These are phyloP conservation scores for Ophiostoma sp. DNA, from an alignment of 2,329 filamentous ascomycete species.

Conservation along the genomic window DNA sequence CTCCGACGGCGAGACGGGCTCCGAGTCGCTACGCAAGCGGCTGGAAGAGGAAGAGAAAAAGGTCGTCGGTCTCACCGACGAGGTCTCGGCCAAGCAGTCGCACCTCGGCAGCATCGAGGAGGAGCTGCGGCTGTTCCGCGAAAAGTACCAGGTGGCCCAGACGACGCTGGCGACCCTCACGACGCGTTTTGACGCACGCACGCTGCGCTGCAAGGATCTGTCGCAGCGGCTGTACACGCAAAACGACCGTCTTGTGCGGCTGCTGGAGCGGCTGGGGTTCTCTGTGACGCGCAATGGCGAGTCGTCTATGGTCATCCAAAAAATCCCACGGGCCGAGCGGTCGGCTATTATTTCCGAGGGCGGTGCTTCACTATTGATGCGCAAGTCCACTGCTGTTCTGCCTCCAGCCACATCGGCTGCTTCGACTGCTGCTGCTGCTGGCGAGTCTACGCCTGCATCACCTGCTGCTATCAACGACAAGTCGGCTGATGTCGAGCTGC, in stretches of 20 bases:
- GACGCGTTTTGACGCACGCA: slow-evolving; percentile 62
- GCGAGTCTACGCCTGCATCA: neutral
- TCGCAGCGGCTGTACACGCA: slow-evolving; percentile 78
- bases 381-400: neutral
- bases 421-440: neutral
- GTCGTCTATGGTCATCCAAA: slow-evolving; percentile 67
- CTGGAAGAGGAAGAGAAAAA: slow-evolving; percentile 71
- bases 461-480: slow-evolving; percentile 35
- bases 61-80: slow-evolving; percentile 60
- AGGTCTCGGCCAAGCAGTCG: slow-evolving; percentile 61
- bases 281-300: slow-evolving; percentile 68
- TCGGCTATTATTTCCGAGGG: slow-evolving; percentile 50
- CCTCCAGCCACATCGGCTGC: neutral
- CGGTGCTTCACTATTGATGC: neutral
- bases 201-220: slow-evolving; percentile 70
- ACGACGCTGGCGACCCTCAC: slow-evolving; percentile 47
- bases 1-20: slow-evolving; percentile 76
- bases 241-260: slow-evolving; percentile 73
- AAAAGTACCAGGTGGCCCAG: slow-evolving; percentile 55
- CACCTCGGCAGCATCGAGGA: slow-evolving; percentile 70
- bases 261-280: slow-evolving; percentile 84
- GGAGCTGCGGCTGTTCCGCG: slow-evolving; percentile 63
- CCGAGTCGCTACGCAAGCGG: slow-evolving; percentile 68
- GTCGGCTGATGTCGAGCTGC: slow-evolving; percentile 62
- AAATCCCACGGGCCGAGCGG: slow-evolving; percentile 58